Evolutionary conservation across 192 early-diverging fungal species (phyloP).

Genomic region (Gigaspora rosea): DNA sequence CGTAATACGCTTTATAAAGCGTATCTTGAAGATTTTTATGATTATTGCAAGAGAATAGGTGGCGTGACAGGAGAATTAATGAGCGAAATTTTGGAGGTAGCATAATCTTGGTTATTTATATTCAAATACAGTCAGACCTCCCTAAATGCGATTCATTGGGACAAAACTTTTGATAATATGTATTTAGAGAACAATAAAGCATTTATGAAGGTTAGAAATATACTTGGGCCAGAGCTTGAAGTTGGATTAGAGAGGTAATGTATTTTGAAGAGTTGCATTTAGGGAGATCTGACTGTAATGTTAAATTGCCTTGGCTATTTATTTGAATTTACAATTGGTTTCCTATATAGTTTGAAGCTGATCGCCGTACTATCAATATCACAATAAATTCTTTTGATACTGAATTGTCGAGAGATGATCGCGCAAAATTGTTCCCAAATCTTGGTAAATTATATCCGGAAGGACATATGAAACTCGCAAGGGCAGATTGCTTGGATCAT

Average conservation of each 20-base stretch:
- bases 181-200: too few species aligned
- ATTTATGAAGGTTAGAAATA: too few species aligned
- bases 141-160: too few species aligned
- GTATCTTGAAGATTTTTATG: conserved; percentile 97
- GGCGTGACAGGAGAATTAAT: conserved; percentile 90
- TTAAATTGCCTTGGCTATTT: conserved; percentile 1
- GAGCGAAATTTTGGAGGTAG: conserved; percentile 86
- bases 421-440: conserved; percentile 90
- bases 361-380: conserved; percentile 97
- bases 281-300: neutral
- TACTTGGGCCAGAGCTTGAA: too few species aligned
- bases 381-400: conserved; percentile 99
- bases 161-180: too few species aligned
- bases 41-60: conserved; percentile 79
- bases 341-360: conserved; percentile 85
- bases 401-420: conserved; percentile 96
- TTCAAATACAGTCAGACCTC: too few species aligned
- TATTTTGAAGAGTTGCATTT: too few species aligned
- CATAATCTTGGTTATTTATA: neutral
- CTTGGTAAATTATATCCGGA: conserved; percentile 93
- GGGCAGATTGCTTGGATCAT: conserved; percentile 93
- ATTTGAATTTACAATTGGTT: neutral
- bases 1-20: conserved; percentile 99
- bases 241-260: too few species aligned
- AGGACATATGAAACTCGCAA: conserved; percentile 77